These are phyloP conservation scores for Angomonas deanei DNA, from an alignment of 208 protist species.

Conservation along the genomic window DNA sequence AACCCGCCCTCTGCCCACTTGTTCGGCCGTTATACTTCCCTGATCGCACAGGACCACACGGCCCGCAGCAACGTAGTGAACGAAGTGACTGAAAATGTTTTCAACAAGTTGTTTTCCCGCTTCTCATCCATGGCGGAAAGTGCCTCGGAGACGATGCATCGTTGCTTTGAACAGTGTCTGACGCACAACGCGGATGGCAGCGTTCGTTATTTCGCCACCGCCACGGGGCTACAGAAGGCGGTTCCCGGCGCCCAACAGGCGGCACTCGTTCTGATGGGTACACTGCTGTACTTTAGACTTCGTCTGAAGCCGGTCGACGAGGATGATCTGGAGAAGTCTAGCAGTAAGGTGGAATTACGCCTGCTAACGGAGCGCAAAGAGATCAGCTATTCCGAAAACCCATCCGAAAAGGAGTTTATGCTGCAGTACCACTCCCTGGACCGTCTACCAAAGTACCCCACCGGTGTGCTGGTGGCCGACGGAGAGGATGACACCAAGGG, in stretches of 20 bases:
- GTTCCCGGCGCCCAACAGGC: conserved; percentile 61
- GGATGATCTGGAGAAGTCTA: background rate
- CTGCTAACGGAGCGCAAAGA: conserved; percentile 14
- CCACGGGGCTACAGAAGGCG: conserved; percentile 47
- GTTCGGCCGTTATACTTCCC: conserved; percentile 47
- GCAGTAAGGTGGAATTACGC: conserved; percentile 23
- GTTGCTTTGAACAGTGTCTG: conserved; percentile 65
- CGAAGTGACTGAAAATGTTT: conserved; percentile 44
- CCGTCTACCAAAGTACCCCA: conserved; percentile 30
- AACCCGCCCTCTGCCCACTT: conserved; percentile 25
- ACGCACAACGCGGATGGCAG: conserved; percentile 65
- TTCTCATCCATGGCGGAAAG: conserved; percentile 71
- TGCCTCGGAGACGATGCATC: conserved; percentile 67
- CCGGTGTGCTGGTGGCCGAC: conserved; percentile 20
- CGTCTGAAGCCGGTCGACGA: conserved; percentile 16
- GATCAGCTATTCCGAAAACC: conserved; percentile 37
- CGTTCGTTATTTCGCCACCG: conserved; percentile 67
- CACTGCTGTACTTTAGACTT: conserved; percentile 76
- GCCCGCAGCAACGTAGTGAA: conserved; percentile 42
- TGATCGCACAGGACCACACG: conserved; percentile 49
- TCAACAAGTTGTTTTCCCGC: conserved; percentile 51
- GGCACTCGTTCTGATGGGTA: conserved; percentile 53
- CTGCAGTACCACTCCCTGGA: conserved; percentile 47
- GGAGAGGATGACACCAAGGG: conserved; percentile 11
- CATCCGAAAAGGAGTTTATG: conserved; percentile 49